Percentiles rank a stretch among this genome's conserved stretches.
phyloP scores from a whole-genome alignment of 371 early-diverging fungal genomes.

The Zychaea mexicana region DNA sequence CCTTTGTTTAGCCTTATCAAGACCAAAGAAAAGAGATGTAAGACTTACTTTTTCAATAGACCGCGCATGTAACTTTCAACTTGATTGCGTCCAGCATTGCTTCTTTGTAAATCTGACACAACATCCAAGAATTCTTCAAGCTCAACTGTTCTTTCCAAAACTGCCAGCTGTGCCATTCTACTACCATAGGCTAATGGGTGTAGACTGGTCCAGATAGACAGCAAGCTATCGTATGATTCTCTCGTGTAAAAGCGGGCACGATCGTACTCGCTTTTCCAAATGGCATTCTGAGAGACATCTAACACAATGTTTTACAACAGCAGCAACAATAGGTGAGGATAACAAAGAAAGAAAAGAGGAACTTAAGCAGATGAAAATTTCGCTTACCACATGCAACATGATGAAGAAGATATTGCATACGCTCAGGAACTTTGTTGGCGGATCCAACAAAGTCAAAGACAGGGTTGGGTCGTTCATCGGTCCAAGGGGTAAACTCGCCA shows the following conservation, averaged over 20 bases:
- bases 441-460: conserved; percentile 50
- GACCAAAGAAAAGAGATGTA: too few species aligned
- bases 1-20: too few species aligned
- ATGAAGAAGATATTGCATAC: conserved; percentile 33
- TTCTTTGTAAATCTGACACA: conserved; percentile 35
- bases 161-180: conserved; percentile 43
- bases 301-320: too few species aligned
- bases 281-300: conserved; percentile 55
- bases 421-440: conserved; percentile 43
- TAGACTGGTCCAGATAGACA: conserved; percentile 53
- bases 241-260: conserved; percentile 54
- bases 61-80: conserved; percentile 18
- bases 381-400: conserved; percentile 59
- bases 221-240: conserved; percentile 53
- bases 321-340: not conserved
- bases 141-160: conserved; percentile 60
- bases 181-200: conserved; percentile 58
- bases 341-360: not conserved
- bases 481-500: conserved; percentile 45
- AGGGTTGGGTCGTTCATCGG: conserved; percentile 52
- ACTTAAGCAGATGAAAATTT: not conserved
- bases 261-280: conserved; percentile 50
- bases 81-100: not conserved
- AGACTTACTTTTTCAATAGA: conserved; percentile 19
- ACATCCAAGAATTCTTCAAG: conserved; percentile 59